These are phyloP conservation scores for Secale cereale DNA, from an alignment of 176 grass and related monocot species.

Conservation along the genomic window DNA sequence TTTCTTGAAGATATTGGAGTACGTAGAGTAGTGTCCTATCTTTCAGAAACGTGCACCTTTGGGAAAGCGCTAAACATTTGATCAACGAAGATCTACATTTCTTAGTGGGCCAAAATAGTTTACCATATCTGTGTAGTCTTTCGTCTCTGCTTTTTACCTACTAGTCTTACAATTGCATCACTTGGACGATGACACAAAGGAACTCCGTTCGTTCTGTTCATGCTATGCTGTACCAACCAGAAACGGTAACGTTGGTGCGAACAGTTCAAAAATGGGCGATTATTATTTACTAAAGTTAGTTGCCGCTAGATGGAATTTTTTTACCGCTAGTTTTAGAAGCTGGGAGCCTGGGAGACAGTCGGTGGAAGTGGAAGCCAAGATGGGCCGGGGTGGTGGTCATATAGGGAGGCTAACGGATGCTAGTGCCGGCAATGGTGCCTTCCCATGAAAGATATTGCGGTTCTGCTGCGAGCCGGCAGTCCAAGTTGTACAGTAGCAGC, in stretches of 20 bases:
- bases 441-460: too few relatives aligned
- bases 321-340: neutral
- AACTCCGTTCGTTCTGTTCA: neutral
- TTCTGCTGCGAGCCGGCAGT: neutral
- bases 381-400: too few relatives aligned
- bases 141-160: neutral
- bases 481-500: neutral
- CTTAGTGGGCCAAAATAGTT: slow-evolving; percentile 18
- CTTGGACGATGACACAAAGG: neutral
- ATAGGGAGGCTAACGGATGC: neutral
- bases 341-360: neutral
- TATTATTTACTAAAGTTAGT: neutral
- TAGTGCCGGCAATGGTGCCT: too few relatives aligned
- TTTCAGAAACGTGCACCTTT: slow-evolving; percentile 16
- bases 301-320: too few relatives aligned
- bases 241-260: neutral
- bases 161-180: slow-evolving; percentile 12
- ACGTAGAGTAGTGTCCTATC: neutral
- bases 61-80: neutral
- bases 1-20: neutral
- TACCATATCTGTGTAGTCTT: slow-evolving; percentile 23
- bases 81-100: neutral
- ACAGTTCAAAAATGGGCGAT: neutral
- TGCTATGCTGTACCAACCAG: neutral
- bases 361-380: neutral